Evolutionary conservation across 495 filamentous ascomycete genomes (phyloP).

Genomic region (Penicillium egyptiacum): DNA sequence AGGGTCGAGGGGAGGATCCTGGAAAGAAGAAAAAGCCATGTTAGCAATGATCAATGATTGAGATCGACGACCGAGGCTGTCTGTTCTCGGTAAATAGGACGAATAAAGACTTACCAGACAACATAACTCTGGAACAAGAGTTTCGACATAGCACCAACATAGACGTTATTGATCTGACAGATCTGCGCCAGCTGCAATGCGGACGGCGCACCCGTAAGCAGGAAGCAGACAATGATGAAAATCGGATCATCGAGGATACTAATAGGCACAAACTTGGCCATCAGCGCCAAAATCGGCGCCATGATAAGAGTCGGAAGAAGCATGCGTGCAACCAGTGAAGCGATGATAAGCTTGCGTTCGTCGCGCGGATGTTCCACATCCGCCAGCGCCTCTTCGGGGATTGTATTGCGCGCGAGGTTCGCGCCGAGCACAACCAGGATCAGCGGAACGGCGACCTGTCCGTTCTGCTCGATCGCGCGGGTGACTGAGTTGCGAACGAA

Average conservation of each 20-base stretch:
- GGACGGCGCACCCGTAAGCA: conserved; percentile 90
- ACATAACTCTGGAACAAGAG: conserved; percentile 98
- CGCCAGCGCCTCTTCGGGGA: conserved; percentile 55
- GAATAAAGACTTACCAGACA: conserved; percentile 66
- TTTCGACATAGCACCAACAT: conserved; percentile 88
- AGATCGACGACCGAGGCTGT: not conserved
- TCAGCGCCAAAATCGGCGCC: conserved; percentile 86
- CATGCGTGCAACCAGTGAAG: conserved; percentile 86
- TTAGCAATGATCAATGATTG: conserved; percentile 24
- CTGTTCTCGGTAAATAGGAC: not conserved
- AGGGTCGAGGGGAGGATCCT: conserved; percentile 95
- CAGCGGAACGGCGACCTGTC: conserved; percentile 87
- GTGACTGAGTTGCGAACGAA: conserved; percentile 94
- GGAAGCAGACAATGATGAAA: conserved; percentile 95
- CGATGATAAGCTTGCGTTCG: conserved; percentile 78
- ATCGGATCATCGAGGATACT: conserved; percentile 97
- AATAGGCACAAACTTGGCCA: conserved; percentile 87
- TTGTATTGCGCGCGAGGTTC: conserved; percentile 80
- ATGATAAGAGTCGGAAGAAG: conserved; percentile 87
- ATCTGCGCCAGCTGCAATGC: conserved; percentile 96
- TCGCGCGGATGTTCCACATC: conserved; percentile 60
- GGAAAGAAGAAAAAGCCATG: conserved; percentile 4
- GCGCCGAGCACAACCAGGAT: conserved; percentile 96
- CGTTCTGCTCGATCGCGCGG: conserved; percentile 78
- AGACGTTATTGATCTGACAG: conserved; percentile 97